These are phyloP conservation scores for Stagonosporopsis chrysanthemi DNA, from an alignment of 2,329 filamentous ascomycete genomes.

Conservation along the genomic window DNA sequence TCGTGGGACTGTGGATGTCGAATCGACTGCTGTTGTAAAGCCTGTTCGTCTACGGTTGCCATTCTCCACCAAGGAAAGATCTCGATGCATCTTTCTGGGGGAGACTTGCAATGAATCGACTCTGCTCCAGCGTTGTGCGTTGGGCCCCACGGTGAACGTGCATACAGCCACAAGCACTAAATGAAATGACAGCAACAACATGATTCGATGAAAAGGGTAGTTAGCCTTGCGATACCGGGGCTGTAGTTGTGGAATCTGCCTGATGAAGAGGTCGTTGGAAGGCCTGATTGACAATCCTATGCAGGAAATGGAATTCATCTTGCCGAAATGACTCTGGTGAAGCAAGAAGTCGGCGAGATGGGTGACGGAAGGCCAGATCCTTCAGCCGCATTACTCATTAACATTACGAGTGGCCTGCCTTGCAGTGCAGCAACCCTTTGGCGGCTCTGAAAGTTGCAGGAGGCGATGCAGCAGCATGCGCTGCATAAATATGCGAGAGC, in stretches of 20 bases:
- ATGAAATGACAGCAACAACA: conserved; percentile 26
- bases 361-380: conserved; percentile 5
- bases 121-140: conserved; percentile 22
- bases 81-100: conserved; percentile 2
- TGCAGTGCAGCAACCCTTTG: neutral
- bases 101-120: conserved; percentile 5
- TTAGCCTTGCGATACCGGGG: conserved; percentile 27
- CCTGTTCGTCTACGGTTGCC: neutral
- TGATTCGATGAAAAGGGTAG: conserved; percentile 29
- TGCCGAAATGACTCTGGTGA: conserved; percentile 26
- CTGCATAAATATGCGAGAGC: conserved; percentile 4
- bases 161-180: conserved; percentile 44
- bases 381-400: conserved; percentile 6
- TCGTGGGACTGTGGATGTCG: conserved; percentile 24
- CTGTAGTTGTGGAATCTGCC: conserved; percentile 28
- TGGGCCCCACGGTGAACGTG: conserved; percentile 25
- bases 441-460: conserved; percentile 13
- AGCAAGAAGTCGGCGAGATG: conserved; percentile 22
- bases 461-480: conserved; percentile 6
- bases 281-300: conserved; percentile 21
- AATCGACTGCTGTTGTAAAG: conserved; percentile 15
- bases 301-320: conserved; percentile 17
- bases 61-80: neutral
- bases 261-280: conserved; percentile 24
- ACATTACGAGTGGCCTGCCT: conserved; percentile 7